These are phyloP conservation scores for Termitomyces sp. DNA, from an alignment of 768 basidiomycete species.

Conservation along the genomic window DNA sequence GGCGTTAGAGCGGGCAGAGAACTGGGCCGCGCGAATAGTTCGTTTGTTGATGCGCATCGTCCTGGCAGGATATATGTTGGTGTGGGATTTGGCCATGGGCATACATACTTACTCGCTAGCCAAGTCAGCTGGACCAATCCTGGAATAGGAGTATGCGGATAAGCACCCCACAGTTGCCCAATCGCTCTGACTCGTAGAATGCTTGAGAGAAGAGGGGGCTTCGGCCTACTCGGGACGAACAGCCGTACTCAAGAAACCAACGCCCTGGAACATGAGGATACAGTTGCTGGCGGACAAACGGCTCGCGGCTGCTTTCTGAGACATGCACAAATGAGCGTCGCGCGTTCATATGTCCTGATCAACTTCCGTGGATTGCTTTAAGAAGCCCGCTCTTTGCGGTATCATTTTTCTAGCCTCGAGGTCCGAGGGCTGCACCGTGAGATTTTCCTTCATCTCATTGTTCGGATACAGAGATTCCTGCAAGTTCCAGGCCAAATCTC, in stretches of 20 bases:
- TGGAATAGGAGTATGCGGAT: background rate
- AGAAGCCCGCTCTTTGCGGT: constrained; percentile 6
- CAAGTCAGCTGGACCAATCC: background rate
- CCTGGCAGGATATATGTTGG: background rate
- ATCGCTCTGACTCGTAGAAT: background rate
- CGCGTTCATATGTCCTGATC: constrained; percentile 3
- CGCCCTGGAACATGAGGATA: background rate
- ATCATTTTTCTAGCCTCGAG: background rate
- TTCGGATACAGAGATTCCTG: background rate
- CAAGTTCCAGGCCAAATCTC: background rate
- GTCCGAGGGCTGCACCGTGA: background rate
- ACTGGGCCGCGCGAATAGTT: background rate
- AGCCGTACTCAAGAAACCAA: background rate
- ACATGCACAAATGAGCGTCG: background rate
- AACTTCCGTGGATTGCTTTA: constrained; percentile 5
- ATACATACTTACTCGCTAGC: background rate
- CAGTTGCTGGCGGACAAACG: background rate
- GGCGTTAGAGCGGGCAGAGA: background rate
- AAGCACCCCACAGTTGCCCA: background rate
- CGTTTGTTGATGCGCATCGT: background rate
- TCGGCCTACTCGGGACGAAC: background rate
- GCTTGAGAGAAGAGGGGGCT: background rate
- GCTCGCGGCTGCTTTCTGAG: background rate
- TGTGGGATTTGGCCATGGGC: background rate
- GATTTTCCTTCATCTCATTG: background rate